Percentiles rank a stretch among this genome's conserved stretches.
Evolutionary conservation across 345 rosid species (phyloP).

Genomic region (Bruguiera parviflora): DNA sequence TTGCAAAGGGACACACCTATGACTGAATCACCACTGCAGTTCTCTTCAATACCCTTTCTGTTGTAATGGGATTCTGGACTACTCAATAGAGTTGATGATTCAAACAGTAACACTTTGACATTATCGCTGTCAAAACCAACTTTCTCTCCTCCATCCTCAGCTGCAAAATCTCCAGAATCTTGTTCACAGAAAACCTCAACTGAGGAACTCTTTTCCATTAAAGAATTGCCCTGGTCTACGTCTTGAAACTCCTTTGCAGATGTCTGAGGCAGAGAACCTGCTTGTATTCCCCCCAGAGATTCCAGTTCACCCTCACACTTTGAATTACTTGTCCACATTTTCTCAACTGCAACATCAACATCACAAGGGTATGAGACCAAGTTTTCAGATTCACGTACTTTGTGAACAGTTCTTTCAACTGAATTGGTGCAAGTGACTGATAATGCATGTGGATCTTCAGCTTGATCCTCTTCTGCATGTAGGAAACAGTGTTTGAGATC

Average conservation of each 20-base stretch:
- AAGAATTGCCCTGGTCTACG: not conserved
- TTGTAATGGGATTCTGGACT: conserved; percentile 2
- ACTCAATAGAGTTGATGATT: conserved; percentile 6
- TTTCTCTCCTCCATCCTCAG: not conserved
- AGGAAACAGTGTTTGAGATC: too few relatives aligned
- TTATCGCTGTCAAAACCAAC: not conserved
- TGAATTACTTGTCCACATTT: not conserved
- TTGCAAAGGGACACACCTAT: not conserved
- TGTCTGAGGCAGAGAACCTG: conserved; percentile 7
- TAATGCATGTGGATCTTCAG: not conserved
- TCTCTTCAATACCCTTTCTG: conserved; percentile 8
- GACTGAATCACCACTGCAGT: not conserved
- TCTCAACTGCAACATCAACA: conserved; percentile 5
- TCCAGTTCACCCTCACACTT: conserved; percentile 3
- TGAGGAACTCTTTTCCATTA: conserved; percentile 1
- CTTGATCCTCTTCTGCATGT: too few relatives aligned
- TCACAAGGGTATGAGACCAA: not conserved
- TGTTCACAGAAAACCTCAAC: conserved; percentile 4
- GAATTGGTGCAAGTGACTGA: not conserved
- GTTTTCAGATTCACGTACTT: not conserved
- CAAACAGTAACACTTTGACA: conserved; percentile 7
- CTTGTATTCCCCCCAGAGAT: conserved; percentile 1
- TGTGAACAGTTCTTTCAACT: not conserved
- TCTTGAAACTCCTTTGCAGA: conserved; percentile 11
- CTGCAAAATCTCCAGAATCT: conserved; percentile 3